A percentile compares a stretch with the other conserved stretches of the same genome.
phyloP scores from a whole-genome alignment of 805 yeast species.

The Peterozyma toletana region DNA sequence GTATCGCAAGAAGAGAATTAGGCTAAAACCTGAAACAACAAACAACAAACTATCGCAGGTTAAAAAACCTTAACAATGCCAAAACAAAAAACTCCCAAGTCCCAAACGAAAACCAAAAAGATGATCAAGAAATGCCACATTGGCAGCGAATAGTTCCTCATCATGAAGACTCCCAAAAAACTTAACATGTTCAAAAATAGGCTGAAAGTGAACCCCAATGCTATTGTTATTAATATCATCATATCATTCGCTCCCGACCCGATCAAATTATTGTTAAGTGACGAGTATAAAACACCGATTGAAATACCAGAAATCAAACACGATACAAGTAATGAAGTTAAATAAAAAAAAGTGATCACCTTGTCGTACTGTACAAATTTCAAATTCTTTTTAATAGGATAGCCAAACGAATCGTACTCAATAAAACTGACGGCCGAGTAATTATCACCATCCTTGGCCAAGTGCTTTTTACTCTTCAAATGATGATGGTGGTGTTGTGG shows the following conservation, averaged over 20 bases:
- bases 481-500: slow-evolving; percentile 8
- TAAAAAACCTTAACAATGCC: no score
- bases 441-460: neutral
- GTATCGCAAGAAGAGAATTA: no score
- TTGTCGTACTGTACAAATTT: slow-evolving; percentile 29
- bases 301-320: slow-evolving; percentile 35
- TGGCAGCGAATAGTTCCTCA: slow-evolving; percentile 29
- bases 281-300: slow-evolving; percentile 30
- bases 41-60: no score
- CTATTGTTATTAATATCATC: slow-evolving; percentile 23
- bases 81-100: no score
- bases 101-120: slow-evolving; percentile 26
- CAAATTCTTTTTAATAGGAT: slow-evolving; percentile 7
- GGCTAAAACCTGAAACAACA: no score
- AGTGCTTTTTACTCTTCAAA: slow-evolving; percentile 1
- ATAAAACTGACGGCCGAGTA: neutral
- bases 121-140: slow-evolving; percentile 35
- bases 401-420: neutral
- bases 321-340: slow-evolving; percentile 30
- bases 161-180: slow-evolving; percentile 31
- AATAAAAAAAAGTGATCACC: slow-evolving; percentile 36
- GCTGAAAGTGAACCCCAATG: slow-evolving; percentile 33
- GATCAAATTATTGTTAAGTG: slow-evolving; percentile 7
- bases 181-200: slow-evolving; percentile 34
- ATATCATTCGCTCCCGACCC: slow-evolving; percentile 11